phyloP scores from a whole-genome alignment of 805 yeast species.

The Hemisphaericaspora nanyangensis region DNA sequence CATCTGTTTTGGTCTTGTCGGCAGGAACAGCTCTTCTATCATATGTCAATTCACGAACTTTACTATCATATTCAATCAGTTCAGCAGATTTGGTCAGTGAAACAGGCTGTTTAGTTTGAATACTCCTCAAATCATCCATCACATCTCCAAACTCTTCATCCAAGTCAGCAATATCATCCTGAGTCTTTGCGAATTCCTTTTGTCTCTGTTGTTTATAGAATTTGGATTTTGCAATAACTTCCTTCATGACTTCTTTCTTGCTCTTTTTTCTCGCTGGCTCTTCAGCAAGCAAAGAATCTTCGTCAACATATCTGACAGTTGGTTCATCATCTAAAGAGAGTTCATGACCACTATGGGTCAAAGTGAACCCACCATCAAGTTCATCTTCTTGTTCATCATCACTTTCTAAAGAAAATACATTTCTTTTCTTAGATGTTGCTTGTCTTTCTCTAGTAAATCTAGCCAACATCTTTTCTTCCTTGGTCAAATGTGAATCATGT shows the following conservation, averaged over 20 bases:
- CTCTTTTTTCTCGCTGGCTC: constrained; percentile 62
- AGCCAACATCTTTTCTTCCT: constrained; percentile 92
- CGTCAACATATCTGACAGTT: constrained; percentile 35
- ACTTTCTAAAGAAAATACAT: constrained; percentile 54
- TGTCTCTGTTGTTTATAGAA: constrained; percentile 75
- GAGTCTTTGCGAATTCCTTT: constrained; percentile 53
- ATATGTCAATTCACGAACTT: constrained; percentile 61
- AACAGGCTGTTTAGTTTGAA: constrained; percentile 15
- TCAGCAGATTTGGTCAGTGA: constrained; percentile 33
- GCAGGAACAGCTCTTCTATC: constrained; percentile 80
- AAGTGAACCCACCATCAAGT: constrained; percentile 40
- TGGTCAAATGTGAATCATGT: constrained; percentile 58
- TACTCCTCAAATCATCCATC: constrained; percentile 47
- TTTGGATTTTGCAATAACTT: constrained; percentile 78
- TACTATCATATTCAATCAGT: constrained; percentile 56
- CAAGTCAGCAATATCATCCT: constrained; percentile 58
- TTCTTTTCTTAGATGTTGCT: constrained; percentile 49
- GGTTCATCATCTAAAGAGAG: constrained; percentile 53
- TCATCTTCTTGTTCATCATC: constrained; percentile 63
- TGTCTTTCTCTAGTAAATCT: constrained; percentile 90
- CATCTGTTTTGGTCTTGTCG: constrained; percentile 75
- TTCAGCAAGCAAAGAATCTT: constrained; percentile 17
- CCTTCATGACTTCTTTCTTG: constrained; percentile 83
- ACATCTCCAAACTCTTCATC: constrained; percentile 74
- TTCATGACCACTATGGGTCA: constrained; percentile 79